These are phyloP conservation scores for Pharus latifolius DNA, from an alignment of 176 grass and related monocot genomes.

Conservation along the genomic window DNA sequence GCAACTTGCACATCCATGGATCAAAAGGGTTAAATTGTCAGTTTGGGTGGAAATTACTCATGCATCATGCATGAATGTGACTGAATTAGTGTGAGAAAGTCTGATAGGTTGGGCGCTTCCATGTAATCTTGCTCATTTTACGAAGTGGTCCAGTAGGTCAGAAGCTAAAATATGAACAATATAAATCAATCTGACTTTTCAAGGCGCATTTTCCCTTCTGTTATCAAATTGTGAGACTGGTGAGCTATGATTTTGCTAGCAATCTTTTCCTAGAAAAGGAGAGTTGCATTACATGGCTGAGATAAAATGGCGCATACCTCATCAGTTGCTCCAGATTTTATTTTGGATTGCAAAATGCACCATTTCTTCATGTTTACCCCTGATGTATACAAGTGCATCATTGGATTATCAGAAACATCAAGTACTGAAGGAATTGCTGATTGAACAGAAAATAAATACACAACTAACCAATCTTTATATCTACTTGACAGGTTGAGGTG, in stretches of 20 bases:
- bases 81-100: background rate
- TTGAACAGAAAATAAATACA: background rate
- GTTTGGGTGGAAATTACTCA: too few species aligned
- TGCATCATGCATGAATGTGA: background rate
- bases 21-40: too few species aligned
- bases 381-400: conserved; percentile 27
- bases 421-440: conserved; percentile 13
- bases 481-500: conserved; percentile 47
- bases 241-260: background rate
- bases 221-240: background rate
- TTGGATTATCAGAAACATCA: background rate
- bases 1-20: too few species aligned
- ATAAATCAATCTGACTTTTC: too few species aligned
- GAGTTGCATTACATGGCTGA: background rate
- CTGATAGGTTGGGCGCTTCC: conserved; percentile 8
- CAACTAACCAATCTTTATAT: conserved; percentile 84
- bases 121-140: background rate
- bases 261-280: conserved; percentile 1
- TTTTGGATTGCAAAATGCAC: conserved; percentile 98
- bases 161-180: background rate
- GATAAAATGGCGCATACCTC: conserved; percentile 41
- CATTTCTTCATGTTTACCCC: conserved; percentile 95
- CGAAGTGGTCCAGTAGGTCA: background rate
- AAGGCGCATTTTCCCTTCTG: background rate
- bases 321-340: conserved; percentile 90